Evolutionary conservation across 768 basidiomycete species (phyloP), one percentile per base, ranked within the genome.

Genomic region (Suillus bovinus): DNA sequence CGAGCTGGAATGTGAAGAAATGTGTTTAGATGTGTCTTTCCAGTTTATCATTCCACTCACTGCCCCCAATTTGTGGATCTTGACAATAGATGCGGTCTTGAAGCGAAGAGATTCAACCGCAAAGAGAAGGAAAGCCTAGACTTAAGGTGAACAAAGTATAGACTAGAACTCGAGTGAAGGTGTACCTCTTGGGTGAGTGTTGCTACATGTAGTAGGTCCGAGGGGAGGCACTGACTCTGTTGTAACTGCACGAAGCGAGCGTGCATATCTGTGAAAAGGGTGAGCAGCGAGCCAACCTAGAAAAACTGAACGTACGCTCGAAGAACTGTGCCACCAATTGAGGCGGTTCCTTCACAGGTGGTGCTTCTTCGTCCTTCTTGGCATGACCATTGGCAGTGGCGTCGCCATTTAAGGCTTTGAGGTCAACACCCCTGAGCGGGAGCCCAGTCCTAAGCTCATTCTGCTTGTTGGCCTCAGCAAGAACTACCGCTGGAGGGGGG

Each of bases 321-420:
- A 93, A 94, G 74, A 85, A 90, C 14, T 75, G 71, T 11, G 71
- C 57, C 14, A 91, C 77, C 6, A 79, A 61, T 62, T 81, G 77
- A 2, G 91, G 87, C 4, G 87, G 81, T 16, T 87, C 87, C 31
- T 80, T 83, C 17, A 89, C 80, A n/a, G 79, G 74, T 22, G 89
- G 89, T 29, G 85, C 79, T 62, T 91, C 89, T 56, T 90, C 88
- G 47, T 88, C 87, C 69, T 91, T 91, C 74, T 86, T 91, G 20
- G 74, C 69, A 57, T 81, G 77, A 9, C 81, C 82, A 67, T 82
- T 84, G 14, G 77, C 60, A 50, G 74, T 70, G 41, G 71, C 70
- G 65, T 77, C 78, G 14, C 69, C 71, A 29, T 71, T 71, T 22
- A 64, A 63, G 13, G 71, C 58, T 47, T 73, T 72, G 31, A 82